Evolutionary conservation across 2,329 filamentous ascomycete species (phyloP).

Genomic region (Xylariaceae sp.): DNA sequence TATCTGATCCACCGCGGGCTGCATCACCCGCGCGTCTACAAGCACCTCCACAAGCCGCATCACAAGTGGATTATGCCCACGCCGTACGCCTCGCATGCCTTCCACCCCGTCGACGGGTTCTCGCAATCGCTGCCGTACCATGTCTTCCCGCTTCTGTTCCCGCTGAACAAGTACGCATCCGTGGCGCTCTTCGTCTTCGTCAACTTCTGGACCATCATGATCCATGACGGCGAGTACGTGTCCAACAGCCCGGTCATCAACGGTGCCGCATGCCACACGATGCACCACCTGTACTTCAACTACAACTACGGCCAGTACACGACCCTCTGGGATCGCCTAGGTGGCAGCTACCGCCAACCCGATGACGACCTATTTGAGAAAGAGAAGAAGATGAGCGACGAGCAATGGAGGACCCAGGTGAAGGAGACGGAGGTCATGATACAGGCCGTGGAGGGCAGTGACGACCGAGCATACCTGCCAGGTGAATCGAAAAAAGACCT

Average conservation of each 20-base stretch:
- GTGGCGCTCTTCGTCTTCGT: conserved; percentile 84
- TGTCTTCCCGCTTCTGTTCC: conserved; percentile 87
- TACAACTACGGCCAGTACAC: conserved; percentile 96
- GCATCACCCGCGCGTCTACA: conserved; percentile 75
- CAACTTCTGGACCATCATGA: conserved; percentile 96
- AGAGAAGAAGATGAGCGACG: conserved; percentile 78
- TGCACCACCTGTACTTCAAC: conserved; percentile 85
- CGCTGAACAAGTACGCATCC: conserved; percentile 86
- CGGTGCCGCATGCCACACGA: conserved; percentile 87
- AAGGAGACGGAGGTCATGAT: conserved; percentile 73
- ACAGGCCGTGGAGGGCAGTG: conserved; percentile 62
- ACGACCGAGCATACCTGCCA: conserved; percentile 52
- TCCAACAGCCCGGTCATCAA: conserved; percentile 90
- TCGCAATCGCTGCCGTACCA: conserved; percentile 88
- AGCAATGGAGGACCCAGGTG: conserved; percentile 74
- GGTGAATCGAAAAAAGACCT: conserved; percentile 51
- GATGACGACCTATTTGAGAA: conserved; percentile 81
- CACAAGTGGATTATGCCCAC: conserved; percentile 99
- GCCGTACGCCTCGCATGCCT: conserved; percentile 86
- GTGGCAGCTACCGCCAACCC: conserved; percentile 81
- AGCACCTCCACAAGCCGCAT: conserved; percentile 89
- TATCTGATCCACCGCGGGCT: conserved; percentile 76
- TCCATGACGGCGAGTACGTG: conserved; percentile 92
- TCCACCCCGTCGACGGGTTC: conserved; percentile 91
- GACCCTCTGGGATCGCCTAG: conserved; percentile 84